Conservation (phyloP, 1,284 basidiomycete species). For the Ceratobasidium sp. region DNA sequence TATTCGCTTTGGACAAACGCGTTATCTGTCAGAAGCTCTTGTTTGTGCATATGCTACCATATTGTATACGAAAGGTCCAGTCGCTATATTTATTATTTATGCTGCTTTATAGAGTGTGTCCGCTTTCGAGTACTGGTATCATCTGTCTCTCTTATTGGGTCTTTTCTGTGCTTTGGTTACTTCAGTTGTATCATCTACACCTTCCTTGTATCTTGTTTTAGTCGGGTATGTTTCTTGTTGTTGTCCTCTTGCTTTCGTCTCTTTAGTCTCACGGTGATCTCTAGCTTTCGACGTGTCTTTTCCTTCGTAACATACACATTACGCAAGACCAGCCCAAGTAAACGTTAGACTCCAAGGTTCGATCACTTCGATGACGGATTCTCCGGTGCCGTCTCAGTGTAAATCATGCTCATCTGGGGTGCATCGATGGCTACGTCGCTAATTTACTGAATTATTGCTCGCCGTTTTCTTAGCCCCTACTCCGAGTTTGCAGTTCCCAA, state of each 20-base stretch:
- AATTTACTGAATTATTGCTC: too few species aligned
- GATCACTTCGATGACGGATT: background rate
- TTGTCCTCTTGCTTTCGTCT: background rate
- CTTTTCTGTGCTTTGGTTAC: background rate
- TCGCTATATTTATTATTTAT: conserved; percentile 46
- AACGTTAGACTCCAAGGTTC: background rate
- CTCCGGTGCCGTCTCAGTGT: background rate
- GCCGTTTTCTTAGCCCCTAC: too few species aligned
- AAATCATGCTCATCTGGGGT: too few species aligned
- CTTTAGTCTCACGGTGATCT: conserved; percentile 6
- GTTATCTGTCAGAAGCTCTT: conserved; percentile 20
- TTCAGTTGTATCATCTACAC: background rate
- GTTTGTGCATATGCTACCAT: conserved; percentile 18
- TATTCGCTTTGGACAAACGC: conserved; percentile 35
- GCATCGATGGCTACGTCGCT: too few species aligned
- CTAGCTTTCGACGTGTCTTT: background rate
- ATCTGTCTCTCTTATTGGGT: background rate
- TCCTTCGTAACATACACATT: conserved; percentile 19
- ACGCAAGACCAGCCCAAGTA: background rate
- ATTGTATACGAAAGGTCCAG: conserved; percentile 44
- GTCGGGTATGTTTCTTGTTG: conserved; percentile 3
- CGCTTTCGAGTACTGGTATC: background rate
- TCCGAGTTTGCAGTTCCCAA: conserved; percentile 6
- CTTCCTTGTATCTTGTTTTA: conserved; percentile 23
- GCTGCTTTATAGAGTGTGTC: conserved; percentile 32